Evolutionary conservation across 2,329 filamentous ascomycete genomes (phyloP).

Genomic region (Fusarium sp.): DNA sequence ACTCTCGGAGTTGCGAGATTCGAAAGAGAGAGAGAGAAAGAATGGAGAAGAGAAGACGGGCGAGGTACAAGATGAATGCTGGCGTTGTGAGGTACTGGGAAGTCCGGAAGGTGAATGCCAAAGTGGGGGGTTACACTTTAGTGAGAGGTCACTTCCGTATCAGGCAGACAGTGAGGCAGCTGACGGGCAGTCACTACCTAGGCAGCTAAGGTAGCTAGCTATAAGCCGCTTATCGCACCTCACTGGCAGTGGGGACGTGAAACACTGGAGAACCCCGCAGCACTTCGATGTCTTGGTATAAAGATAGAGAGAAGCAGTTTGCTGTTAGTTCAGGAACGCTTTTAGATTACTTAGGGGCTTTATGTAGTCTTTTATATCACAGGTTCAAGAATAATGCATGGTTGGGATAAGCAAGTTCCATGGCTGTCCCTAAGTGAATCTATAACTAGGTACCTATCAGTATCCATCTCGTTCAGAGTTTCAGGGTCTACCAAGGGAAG

Average conservation of each 20-base stretch:
- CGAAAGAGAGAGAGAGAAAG: slow-evolving; percentile 3
- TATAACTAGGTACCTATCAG: neutral
- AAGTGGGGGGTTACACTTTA: slow-evolving; percentile 43
- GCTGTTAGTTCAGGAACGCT: neutral
- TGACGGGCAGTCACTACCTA: slow-evolving; percentile 11
- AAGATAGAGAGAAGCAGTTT: neutral
- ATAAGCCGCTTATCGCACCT: slow-evolving; percentile 45
- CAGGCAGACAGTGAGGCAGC: slow-evolving; percentile 40
- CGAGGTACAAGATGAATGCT: slow-evolving; percentile 16
- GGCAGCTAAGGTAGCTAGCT: slow-evolving; percentile 47
- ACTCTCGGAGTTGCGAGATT: neutral
- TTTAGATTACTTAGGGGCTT: neutral
- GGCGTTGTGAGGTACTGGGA: slow-evolving; percentile 35
- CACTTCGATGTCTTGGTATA: neutral
- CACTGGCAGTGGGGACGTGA: slow-evolving; percentile 25
- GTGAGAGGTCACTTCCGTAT: slow-evolving; percentile 43
- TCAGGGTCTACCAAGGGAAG: slow-evolving; percentile 17
- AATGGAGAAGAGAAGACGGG: slow-evolving; percentile 15
- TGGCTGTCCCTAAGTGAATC: neutral
- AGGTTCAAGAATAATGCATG: neutral
- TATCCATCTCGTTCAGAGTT: neutral
- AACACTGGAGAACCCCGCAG: slow-evolving; percentile 12
- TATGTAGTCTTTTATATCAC: neutral
- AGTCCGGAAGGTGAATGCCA: slow-evolving; percentile 42
- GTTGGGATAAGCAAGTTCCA: neutral